phyloP scores from a whole-genome alignment of 2,329 filamentous ascomycete genomes.

The Gyromitra esculenta region DNA sequence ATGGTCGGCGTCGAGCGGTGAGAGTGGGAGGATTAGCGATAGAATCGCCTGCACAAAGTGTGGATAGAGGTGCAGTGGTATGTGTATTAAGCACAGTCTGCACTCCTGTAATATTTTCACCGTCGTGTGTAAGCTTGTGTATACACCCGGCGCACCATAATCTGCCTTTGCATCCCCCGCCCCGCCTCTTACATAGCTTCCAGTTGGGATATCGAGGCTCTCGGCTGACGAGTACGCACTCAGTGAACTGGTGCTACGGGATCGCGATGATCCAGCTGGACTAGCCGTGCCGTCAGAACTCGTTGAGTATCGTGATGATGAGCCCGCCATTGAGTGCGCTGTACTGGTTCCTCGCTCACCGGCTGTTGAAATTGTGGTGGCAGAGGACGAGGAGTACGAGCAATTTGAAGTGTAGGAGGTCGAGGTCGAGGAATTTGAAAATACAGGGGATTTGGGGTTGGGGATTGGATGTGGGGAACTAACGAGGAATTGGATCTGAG shows the following conservation, averaged over 20 bases:
- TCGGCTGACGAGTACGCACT: conserved; percentile 45
- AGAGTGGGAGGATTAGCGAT: conserved; percentile 77
- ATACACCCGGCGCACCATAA: conserved; percentile 39
- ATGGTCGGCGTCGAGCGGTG: conserved; percentile 48
- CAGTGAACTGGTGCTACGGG: conserved; percentile 39
- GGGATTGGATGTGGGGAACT: conserved; percentile 52
- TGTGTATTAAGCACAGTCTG: conserved; percentile 86
- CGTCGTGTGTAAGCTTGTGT: conserved; percentile 58
- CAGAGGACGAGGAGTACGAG: conserved; percentile 44
- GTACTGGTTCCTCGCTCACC: conserved; percentile 1
- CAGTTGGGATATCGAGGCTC: conserved; percentile 39
- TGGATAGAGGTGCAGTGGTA: conserved; percentile 80
- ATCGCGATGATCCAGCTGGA: conserved; percentile 44
- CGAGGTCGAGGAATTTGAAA: conserved; percentile 30
- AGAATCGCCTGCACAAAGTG: conserved; percentile 86
- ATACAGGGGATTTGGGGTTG: conserved; percentile 41
- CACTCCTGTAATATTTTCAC: conserved; percentile 73
- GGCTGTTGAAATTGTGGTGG: conserved; percentile 34
- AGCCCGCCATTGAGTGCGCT: conserved; percentile 37
- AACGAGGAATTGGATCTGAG: conserved; percentile 57
- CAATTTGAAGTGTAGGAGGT: conserved; percentile 35
- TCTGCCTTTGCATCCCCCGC: conserved; percentile 8
- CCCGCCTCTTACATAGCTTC: conserved; percentile 31
- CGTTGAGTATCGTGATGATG: conserved; percentile 50
- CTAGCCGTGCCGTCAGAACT: conserved; percentile 51